Base-by-base conservation (phyloP, 2,329 filamentous ascomycete species). In the Dactylellina sp. region DNA sequence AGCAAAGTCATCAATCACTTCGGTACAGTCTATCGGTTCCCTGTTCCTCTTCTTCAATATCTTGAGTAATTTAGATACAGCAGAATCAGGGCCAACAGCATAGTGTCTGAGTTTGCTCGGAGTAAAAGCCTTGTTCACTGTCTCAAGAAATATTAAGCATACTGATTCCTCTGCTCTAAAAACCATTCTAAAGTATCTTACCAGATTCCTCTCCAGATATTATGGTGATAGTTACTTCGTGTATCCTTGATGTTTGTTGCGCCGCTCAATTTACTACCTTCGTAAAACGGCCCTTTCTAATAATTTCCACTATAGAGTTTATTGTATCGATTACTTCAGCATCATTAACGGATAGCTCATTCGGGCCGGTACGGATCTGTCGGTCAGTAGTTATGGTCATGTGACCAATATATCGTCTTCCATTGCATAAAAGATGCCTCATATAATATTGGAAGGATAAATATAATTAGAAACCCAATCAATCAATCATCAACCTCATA, bases 121-220 rank as follows among this genome's bases (percentile, higher is more conserved):
- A 35, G 60, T 60, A 32, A 65, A 65, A 42, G 59, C 68, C 9
- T 47, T 55, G 9, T 72, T 60, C 60, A 59, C 9, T 50, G 22
- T 52, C 28, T 25, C 14, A n/a, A 35, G 25, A 25, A 44, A 25
- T 32, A 53, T 2, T 37, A 14, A 11, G 2, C 24, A 32, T 32
- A 32, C n/a, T 12, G n/a, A n/a, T n/a, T n/a, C n/a, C n/a, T n/a
- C n/a, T n/a, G n/a, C n/a, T n/a, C n/a, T n/a, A n/a, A n/a, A n/a
- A n/a, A n/a, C n/a, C n/a, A n/a, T n/a, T n/a, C n/a, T n/a, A n/a
- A n/a, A n/a, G n/a, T n/a, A n/a, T 11, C 53, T 55, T 60, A 72
- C 60, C 68, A 65, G 35, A 72, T 72, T 24, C 68, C 52, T 32
- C 68, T 65, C 68, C 68, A 72, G n/a, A 72, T 72, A 20, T 32